Evolutionary conservation across 208 protist genomes (phyloP).

Genomic region (Histomonas meleagridis): DNA sequence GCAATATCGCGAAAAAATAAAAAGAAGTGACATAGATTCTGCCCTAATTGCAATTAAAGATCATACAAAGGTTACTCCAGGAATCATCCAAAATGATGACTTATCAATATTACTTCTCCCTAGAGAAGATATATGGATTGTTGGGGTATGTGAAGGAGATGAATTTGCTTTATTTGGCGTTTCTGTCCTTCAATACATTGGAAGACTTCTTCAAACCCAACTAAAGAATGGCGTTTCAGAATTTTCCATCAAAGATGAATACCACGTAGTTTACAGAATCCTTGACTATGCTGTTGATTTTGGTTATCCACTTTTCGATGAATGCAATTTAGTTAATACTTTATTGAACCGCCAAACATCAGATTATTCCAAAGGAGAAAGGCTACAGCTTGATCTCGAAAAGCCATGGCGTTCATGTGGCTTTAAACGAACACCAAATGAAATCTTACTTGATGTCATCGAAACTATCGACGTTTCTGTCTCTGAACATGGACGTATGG

Average conservation of each 20-base stretch:
- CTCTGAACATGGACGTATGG: neutral
- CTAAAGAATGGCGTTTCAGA: neutral
- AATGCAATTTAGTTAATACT: neutral
- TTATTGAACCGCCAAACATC: neutral
- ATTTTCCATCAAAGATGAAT: neutral
- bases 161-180: neutral
- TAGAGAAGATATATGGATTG: neutral
- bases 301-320: neutral
- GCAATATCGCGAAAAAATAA: neutral
- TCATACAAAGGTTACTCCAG: neutral
- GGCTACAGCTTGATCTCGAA: neutral
- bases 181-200: neutral
- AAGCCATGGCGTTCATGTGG: neutral
- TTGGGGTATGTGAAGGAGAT: constrained; percentile 12
- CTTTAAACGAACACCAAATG: neutral
- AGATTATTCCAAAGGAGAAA: neutral
- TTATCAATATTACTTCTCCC: neutral
- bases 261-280: neutral
- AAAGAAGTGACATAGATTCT: neutral
- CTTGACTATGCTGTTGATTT: neutral
- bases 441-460: neutral
- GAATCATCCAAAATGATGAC: constrained; percentile 1
- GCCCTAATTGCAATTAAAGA: neutral
- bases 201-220: neutral
- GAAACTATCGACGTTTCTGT: neutral